phyloP scores from a whole-genome alignment of 352 stramenopile genomes.

The Pythium myriotylum region DNA sequence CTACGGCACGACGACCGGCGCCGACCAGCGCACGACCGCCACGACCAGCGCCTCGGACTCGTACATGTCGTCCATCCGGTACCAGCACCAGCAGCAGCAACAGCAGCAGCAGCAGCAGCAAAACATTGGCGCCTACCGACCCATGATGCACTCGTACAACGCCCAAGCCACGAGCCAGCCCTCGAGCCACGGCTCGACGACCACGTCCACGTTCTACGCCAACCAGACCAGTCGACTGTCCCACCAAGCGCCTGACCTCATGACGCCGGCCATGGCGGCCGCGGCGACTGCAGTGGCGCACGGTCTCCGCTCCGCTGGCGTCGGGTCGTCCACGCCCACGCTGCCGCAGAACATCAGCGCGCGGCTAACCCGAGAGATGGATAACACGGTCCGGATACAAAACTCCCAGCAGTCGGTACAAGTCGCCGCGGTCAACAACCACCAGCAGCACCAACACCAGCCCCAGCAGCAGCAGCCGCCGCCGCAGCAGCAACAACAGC shows the following conservation, averaged over 20 bases:
- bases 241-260: conserved; percentile 12
- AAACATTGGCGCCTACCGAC: conserved; percentile 16
- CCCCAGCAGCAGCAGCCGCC: conserved; percentile 15
- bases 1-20: background rate
- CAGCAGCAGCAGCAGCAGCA: conserved; percentile 27
- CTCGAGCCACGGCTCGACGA: background rate
- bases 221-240: conserved; percentile 14
- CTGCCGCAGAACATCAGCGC: conserved; percentile 9
- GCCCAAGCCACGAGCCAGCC: conserved; percentile 4
- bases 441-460: conserved; percentile 11
- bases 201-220: conserved; percentile 13
- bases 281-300: conserved; percentile 6
- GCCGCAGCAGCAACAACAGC: conserved; percentile 7
- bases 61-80: conserved; percentile 28
- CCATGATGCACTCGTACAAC: conserved; percentile 25
- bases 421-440: conserved; percentile 12
- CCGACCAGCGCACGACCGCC: background rate
- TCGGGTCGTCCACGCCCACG: background rate
- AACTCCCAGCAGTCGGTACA: background rate
- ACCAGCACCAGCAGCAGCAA: conserved; percentile 25
- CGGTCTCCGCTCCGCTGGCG: conserved; percentile 1
- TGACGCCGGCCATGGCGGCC: conserved; percentile 19
- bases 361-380: conserved; percentile 1
- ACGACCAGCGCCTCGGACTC: conserved; percentile 6
- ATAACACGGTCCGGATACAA: conserved; percentile 15